A percentile compares a stretch with the other conserved stretches of the same genome.
Evolutionary conservation across 768 basidiomycete species (phyloP).

Genomic region (Aureoboletus auriporus): DNA sequence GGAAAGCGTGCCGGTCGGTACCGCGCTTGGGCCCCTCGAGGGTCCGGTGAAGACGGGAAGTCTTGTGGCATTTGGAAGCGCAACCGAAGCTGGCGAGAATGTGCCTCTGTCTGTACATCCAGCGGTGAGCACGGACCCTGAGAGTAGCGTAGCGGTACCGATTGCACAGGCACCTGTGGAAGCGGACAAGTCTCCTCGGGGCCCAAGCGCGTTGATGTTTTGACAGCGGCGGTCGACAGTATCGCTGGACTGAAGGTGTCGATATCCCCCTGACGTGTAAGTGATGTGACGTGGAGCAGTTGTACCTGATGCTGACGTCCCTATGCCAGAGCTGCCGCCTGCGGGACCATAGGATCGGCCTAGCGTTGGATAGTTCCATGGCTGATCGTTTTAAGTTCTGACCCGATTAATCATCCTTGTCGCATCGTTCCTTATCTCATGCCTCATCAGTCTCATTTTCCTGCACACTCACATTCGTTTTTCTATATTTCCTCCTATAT

Average conservation of each 20-base stretch:
- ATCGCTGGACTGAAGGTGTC: no score
- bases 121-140: not conserved
- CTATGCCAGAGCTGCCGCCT: not conserved
- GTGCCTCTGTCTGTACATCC: not conserved
- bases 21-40: no score
- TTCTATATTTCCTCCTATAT: not conserved
- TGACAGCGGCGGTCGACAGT: not conserved
- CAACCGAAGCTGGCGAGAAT: no score
- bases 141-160: no score
- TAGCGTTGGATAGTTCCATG: no score
- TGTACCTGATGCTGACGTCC: not conserved
- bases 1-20: no score
- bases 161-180: not conserved
- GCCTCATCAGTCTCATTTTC: not conserved
- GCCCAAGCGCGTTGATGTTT: not conserved
- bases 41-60: no score
- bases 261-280: constrained; percentile 2
- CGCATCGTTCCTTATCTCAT: constrained; percentile 4
- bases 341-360: not conserved
- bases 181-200: not conserved
- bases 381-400: no score
- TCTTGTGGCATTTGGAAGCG: no score
- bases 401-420: no score
- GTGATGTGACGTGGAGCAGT: not conserved
- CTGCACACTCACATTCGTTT: constrained; percentile 8